Conservation (phyloP, 139 green algal species). For the Chlorella sp. region DNA sequence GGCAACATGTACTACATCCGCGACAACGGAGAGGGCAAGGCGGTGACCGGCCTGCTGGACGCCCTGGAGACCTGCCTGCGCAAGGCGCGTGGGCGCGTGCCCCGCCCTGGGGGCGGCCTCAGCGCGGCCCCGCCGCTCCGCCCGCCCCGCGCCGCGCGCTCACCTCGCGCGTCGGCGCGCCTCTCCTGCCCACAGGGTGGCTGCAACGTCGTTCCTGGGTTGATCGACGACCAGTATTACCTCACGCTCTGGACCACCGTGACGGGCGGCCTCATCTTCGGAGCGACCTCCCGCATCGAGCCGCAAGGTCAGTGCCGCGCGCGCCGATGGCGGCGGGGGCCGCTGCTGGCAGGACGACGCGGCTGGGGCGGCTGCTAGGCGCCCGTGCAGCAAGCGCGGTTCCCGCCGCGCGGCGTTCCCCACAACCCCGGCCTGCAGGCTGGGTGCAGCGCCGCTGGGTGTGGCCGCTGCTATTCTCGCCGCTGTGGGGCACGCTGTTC, state of each 20-base stretch:
- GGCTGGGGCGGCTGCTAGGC: not conserved
- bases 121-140: too few relatives aligned
- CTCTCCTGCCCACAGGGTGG: conserved; percentile 27
- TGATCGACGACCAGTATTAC: conserved; percentile 70
- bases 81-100: too few relatives aligned
- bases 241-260: conserved; percentile 62
- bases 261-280: conserved; percentile 63
- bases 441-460: conserved; percentile 60
- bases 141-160: too few relatives aligned
- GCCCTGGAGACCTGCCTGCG: conserved; percentile 60
- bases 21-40: conserved; percentile 63
- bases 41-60: conserved; percentile 48
- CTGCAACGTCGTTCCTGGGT: conserved; percentile 62
- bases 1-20: conserved; percentile 81
- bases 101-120: too few relatives aligned
- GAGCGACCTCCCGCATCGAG: conserved; percentile 57
- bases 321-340: not conserved
- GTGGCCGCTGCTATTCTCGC: conserved; percentile 72
- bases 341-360: not conserved
- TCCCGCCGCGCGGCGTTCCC: not conserved
- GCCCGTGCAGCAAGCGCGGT: not conserved
- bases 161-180: too few relatives aligned
- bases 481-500: conserved; percentile 71
- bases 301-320: conserved; percentile 33
- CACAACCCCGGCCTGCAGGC: conserved; percentile 40